Evolutionary conservation across 140 eudicot genomes (phyloP).

Genomic region (Artemisia princeps): DNA sequence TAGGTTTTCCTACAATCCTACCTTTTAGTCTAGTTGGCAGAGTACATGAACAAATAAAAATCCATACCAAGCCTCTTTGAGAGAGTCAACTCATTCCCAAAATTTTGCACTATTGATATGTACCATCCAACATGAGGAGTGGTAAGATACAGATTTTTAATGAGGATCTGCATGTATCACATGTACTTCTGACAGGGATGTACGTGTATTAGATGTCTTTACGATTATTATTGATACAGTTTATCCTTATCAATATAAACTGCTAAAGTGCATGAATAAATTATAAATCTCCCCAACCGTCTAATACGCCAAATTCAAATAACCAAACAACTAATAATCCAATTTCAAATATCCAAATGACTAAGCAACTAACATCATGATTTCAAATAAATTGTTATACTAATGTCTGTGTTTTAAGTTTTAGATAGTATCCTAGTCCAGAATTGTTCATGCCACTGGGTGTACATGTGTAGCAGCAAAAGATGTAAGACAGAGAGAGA

Average conservation of each 20-base stretch:
- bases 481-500: constrained; percentile 17
- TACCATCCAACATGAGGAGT: not conserved
- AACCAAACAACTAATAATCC: too few species aligned
- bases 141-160: not conserved
- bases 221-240: not conserved
- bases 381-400: not conserved
- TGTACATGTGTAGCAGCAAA: not conserved
- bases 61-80: too few species aligned
- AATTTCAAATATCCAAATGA: not conserved
- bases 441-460: not conserved
- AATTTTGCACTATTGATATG: not conserved
- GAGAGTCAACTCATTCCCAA: not conserved
- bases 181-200: not conserved
- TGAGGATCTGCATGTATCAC: not conserved
- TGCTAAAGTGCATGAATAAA: constrained; percentile 2
- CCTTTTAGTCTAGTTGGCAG: too few species aligned
- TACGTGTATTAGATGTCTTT: constrained; percentile 10
- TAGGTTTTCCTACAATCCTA: too few species aligned
- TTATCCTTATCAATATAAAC: constrained; percentile 1
- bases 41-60: too few species aligned
- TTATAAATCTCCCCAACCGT: not conserved
- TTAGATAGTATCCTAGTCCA: not conserved
- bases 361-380: not conserved
- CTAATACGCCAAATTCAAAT: too few species aligned
- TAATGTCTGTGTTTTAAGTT: not conserved